Percentiles rank a stretch among this genome's conserved stretches.
Evolutionary conservation across 306 rosid species (phyloP).

Genomic region (Dryas octopetala): DNA sequence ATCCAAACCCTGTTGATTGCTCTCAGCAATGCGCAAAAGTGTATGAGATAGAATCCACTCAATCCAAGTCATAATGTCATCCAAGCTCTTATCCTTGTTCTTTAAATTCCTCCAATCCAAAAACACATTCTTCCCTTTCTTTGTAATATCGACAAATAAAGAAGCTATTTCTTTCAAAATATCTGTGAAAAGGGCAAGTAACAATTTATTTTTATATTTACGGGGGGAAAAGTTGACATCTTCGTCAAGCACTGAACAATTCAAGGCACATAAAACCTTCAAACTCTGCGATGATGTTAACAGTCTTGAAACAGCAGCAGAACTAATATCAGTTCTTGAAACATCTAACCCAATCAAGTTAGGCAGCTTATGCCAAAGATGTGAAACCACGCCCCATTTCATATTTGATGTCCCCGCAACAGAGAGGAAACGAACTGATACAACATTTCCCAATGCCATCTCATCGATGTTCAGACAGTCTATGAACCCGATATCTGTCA

Average conservation of each 20-base stretch:
- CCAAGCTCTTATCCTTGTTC: slow-evolving; percentile 62
- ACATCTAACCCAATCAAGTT: slow-evolving; percentile 83
- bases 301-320: slow-evolving; percentile 70
- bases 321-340: slow-evolving; percentile 90
- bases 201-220: slow-evolving; percentile 74
- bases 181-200: slow-evolving; percentile 76
- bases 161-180: slow-evolving; percentile 78
- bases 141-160: slow-evolving; percentile 65
- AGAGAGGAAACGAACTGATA: slow-evolving; percentile 77
- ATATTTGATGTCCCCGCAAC: slow-evolving; percentile 87
- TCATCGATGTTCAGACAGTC: slow-evolving; percentile 90
- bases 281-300: slow-evolving; percentile 68
- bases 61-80: slow-evolving; percentile 88
- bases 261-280: slow-evolving; percentile 87
- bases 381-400: slow-evolving; percentile 88
- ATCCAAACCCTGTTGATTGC: slow-evolving; percentile 87
- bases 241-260: slow-evolving; percentile 82
- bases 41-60: slow-evolving; percentile 99
- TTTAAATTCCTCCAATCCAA: slow-evolving; percentile 75
- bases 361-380: slow-evolving; percentile 87
- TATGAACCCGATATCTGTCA: slow-evolving; percentile 87
- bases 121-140: slow-evolving; percentile 69
- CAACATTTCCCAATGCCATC: slow-evolving; percentile 73
- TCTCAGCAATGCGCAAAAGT: slow-evolving; percentile 95
- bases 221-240: slow-evolving; percentile 56